These are phyloP conservation scores for Aphanocladium album DNA, from an alignment of 2,329 filamentous ascomycete genomes.

Conservation along the genomic window DNA sequence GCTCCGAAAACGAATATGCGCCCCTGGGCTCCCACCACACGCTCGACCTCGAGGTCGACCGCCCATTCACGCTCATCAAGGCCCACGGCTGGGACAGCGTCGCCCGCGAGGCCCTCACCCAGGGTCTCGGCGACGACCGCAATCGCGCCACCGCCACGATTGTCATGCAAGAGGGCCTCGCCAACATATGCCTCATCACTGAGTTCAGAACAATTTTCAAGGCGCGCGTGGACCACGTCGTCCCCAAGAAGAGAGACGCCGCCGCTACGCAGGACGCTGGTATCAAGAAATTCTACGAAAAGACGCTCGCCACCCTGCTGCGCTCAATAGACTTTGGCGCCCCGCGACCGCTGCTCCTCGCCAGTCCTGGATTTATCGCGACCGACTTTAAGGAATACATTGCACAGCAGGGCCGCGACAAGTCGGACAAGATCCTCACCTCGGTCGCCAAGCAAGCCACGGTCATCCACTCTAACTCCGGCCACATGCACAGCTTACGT, in stretches of 20 bases:
- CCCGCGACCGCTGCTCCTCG: constrained; percentile 71
- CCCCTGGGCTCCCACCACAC: constrained; percentile 54
- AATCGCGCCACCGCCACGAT: constrained; percentile 82
- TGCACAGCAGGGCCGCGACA: constrained; percentile 52
- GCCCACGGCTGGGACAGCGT: constrained; percentile 83
- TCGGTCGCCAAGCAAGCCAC: constrained; percentile 57
- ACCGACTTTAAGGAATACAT: constrained; percentile 72
- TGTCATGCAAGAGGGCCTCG: constrained; percentile 85
- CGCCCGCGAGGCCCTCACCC: constrained; percentile 68
- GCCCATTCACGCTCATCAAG: constrained; percentile 86
- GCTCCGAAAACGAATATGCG: constrained; percentile 48
- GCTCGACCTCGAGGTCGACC: constrained; percentile 77
- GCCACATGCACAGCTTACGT: constrained; percentile 80
- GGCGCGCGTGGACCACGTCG: constrained; percentile 53
- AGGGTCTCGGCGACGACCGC: constrained; percentile 73
- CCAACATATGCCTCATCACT: constrained; percentile 78
- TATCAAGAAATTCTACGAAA: constrained; percentile 69
- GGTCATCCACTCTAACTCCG: constrained; percentile 79
- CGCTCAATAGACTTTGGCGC: constrained; percentile 70
- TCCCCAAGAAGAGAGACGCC: constrained; percentile 63
- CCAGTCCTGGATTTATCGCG: constrained; percentile 85
- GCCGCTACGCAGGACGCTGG: constrained; percentile 64
- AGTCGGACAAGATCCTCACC: constrained; percentile 64
- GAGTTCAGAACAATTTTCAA: constrained; percentile 74
- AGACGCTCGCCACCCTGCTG: constrained; percentile 67